phyloP scores from a whole-genome alignment of 2,329 filamentous ascomycete genomes.

The Dactylellina drechsleri region DNA sequence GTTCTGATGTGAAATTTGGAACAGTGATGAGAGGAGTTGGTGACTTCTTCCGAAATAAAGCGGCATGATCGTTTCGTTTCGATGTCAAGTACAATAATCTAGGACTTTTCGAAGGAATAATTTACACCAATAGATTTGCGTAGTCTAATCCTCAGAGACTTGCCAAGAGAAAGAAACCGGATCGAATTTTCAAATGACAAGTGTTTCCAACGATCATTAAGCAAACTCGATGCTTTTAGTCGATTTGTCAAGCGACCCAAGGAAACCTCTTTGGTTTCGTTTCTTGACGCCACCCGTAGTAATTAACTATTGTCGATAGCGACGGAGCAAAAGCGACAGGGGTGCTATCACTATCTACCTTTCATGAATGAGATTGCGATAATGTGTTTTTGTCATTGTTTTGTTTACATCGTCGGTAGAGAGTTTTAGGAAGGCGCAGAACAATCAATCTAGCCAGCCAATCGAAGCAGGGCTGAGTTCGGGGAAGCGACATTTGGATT shows the following conservation, averaged over 20 bases:
- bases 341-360: not conserved
- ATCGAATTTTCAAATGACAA: too few species aligned
- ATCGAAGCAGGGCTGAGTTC: constrained; percentile 7
- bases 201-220: too few species aligned
- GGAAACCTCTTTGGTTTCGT: constrained; percentile 4
- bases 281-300: constrained; percentile 4
- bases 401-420: not conserved
- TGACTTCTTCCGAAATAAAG: constrained; percentile 70
- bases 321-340: not conserved
- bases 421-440: constrained; percentile 1
- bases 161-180: too few species aligned
- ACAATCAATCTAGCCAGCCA: not conserved
- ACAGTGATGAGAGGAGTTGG: constrained; percentile 70
- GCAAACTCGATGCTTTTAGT: too few species aligned
- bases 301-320: not conserved
- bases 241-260: too few species aligned
- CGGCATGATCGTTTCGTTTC: not conserved
- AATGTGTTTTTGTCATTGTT: not conserved
- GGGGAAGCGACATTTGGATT: constrained; percentile 4
- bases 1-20: constrained; percentile 62
- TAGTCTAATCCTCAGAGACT: too few species aligned
- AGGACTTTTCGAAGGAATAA: too few species aligned
- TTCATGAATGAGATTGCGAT: constrained; percentile 1
- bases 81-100: not conserved
- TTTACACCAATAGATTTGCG: too few species aligned